Conservation (phyloP, 2,329 filamentous ascomycete genomes). For the Laburnicola sp. region DNA sequence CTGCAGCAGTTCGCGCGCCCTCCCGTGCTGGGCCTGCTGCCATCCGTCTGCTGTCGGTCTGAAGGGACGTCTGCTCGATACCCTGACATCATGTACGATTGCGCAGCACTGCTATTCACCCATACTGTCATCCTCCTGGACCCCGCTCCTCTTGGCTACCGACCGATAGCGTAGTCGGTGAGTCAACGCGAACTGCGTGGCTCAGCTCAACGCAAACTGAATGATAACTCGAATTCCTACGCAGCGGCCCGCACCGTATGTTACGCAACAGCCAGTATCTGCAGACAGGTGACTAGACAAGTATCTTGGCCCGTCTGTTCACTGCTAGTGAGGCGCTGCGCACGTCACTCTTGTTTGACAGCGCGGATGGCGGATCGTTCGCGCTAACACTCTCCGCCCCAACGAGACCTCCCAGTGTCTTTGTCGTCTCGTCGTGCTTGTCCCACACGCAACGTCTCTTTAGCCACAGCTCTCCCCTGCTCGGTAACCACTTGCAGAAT, state of each 20-base stretch:
- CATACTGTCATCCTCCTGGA: neutral
- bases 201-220: neutral
- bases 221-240: conserved; percentile 9
- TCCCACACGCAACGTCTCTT: neutral
- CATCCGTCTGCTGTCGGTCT: too few species aligned
- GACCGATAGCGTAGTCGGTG: conserved; percentile 13
- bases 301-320: conserved; percentile 21
- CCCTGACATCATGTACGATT: too few species aligned
- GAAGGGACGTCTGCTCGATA: neutral
- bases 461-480: neutral
- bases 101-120: conserved; percentile 3
- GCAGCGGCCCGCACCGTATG: conserved; percentile 13
- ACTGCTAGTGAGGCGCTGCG: conserved; percentile 33
- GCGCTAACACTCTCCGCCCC: conserved; percentile 2
- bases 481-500: neutral
- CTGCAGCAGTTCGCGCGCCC: conserved; percentile 2
- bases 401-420: neutral
- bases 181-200: conserved; percentile 19
- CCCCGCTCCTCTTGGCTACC: neutral
- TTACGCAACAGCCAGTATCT: conserved; percentile 14
- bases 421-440: neutral
- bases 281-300: too few species aligned
- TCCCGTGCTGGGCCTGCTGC: conserved; percentile 3
- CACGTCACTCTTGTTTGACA: conserved; percentile 28
- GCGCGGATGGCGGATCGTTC: conserved; percentile 20